Evolutionary conservation across 768 basidiomycete species (phyloP), one percentile per base, ranked within the genome.

Genomic region (Podaxis sp.): DNA sequence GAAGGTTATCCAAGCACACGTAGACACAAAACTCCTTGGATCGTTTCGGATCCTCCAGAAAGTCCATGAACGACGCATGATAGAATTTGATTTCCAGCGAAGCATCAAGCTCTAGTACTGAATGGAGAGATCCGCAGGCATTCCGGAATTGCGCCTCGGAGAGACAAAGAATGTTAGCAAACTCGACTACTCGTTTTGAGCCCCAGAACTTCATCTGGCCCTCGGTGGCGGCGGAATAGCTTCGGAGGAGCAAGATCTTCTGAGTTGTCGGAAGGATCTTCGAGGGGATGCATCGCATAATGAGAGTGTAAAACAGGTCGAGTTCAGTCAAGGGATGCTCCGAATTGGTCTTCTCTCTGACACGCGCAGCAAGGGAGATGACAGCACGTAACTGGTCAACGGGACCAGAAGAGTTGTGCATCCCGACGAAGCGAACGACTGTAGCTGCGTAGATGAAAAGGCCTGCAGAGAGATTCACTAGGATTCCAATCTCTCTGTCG

Each of bases 41-140:
- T 53, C 54, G 8, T 20, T 36, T 58, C 62, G 55, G 26, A 52
- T 59, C 58, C 22, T 24, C 22, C 22, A 59, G 11, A 17, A 50
- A 59, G 10, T 59, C 56, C 24, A 58, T 28, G 56, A 59, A 59
- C 8, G 49, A 59, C 4, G 58, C 49, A 24, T 59, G 58, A 26
- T 59, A 38, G 48, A 51, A 59, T 3, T 41, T 41, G 40, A 41
- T 41, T 6, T 12, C 17, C 40, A 41, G 12, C 7, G 28, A 5
- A 15, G 40, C 13, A 10, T n/a, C 40, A 12, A 41, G 12, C 17
- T 13, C 28, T 11, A 37, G 2, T 15, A 37, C 20, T 3, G 48
- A 59, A 15, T 36, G 33, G 11, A 33, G 28, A 28, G 51, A 28
- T 13, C 26, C 28, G 15, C 51, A 52, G n/a, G 51, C 51, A 26